phyloP scores from a whole-genome alignment of 2,329 filamentous ascomycete species.

The Fusarium piperis region DNA sequence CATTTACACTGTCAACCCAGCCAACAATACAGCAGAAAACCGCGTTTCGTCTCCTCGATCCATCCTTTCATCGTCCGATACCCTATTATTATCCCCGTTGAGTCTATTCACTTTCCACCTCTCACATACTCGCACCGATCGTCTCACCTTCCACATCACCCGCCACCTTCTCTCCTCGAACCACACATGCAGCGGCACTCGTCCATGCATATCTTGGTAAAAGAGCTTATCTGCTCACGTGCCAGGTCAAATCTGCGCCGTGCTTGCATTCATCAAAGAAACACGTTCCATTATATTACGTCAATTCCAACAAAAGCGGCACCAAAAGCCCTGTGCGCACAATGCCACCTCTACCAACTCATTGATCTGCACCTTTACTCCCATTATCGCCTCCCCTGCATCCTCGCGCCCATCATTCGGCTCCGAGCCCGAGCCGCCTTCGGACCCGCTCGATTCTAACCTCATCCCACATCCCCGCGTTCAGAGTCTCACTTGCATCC shows the following conservation, averaged over 20 bases:
- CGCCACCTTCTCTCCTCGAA: not conserved
- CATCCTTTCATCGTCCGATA: too few relatives aligned
- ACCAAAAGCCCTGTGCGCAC: not conserved
- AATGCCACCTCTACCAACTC: not conserved
- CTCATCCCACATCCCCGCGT: not conserved
- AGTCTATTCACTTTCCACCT: not conserved
- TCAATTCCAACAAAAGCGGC: not conserved
- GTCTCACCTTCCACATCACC: not conserved
- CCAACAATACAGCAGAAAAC: not conserved
- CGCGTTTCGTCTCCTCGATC: too few relatives aligned
- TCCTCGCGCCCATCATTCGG: not conserved
- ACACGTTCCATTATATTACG: not conserved
- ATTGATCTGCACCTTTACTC: not conserved
- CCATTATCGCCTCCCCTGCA: not conserved
- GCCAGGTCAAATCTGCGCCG: not conserved
- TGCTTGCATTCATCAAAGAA: not conserved
- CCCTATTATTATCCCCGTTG: too few relatives aligned
- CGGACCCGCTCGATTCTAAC: not conserved
- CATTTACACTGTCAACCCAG: not conserved
- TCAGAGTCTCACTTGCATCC: not conserved
- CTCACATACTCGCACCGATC: not conserved
- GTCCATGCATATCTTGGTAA: not conserved
- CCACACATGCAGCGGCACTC: not conserved
- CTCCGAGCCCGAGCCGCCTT: not conserved
- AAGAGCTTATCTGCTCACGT: not conserved